Evolutionary conservation across 2,329 filamentous ascomycete genomes (phyloP), one percentile per base, ranked within the genome.

Genomic region (Pseudocercospora crystallina): DNA sequence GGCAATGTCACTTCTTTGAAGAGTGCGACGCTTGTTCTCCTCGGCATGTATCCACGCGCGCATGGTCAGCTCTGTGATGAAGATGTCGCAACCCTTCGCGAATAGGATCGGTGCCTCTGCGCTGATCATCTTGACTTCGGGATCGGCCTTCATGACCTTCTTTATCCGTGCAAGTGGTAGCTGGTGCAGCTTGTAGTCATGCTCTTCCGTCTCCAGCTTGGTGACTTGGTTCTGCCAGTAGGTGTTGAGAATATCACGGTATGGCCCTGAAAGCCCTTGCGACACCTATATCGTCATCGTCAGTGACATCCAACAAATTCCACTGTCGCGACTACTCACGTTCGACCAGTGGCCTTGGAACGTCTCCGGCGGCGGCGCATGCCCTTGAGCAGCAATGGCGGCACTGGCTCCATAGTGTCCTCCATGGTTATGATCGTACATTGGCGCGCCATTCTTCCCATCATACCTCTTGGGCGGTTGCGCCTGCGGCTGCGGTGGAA

Each of bases 81-180:
- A 99, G 67, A 97, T 96, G 68, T 99, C 94, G 72, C 94, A 97
- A 33, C 92, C 94, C 73, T 99, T 99, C 44, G 94, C 94, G 66
- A 99, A 99, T 11, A 99, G 79, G 62, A 99, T 99, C 1, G 94
- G 94, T 1, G 94, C 94, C 74, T 99, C 94, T 8, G 94, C 94
- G 3, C 91, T 97, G 57, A 99, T 99, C 94, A 99, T 99, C 78
- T 99, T 99, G 41, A 99, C 94, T 65, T 99, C 94, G 0, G 94
- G 94, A 62, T 99, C 94, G 1, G 94, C 94, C 75, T 99, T 99
- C 94, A 99, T 99, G 60, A 99, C 94, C 73, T 99, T 99, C 79
- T 99, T 99, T 76, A 99, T 99, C 47, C 94, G 87, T n/a, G 94
- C 94, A 35, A 99, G 80, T 1, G 94, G 94, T 34, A 99, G 80